Percentiles rank a stretch among this genome's conserved stretches.
These are phyloP conservation scores for Tylopilus cervinicoccineus DNA, from an alignment of 768 basidiomycete species.

Conservation along the genomic window DNA sequence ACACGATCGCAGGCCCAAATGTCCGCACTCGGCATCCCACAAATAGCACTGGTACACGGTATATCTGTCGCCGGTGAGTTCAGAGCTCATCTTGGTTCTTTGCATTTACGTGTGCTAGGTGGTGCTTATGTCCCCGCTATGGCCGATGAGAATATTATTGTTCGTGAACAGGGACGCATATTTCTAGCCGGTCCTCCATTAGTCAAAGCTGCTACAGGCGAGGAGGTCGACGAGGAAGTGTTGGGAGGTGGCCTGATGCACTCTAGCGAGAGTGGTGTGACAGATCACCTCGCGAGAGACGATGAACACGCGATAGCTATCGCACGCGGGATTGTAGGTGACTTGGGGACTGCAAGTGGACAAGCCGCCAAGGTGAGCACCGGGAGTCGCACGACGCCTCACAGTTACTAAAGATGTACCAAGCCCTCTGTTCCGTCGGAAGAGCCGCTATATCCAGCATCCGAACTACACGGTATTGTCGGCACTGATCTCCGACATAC, in stretches of 20 bases:
- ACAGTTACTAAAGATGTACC: slow-evolving; percentile 8
- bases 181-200: slow-evolving; percentile 94
- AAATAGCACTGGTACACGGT: slow-evolving; percentile 90
- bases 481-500: slow-evolving; percentile 84
- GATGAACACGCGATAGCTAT: slow-evolving; percentile 84
- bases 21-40: slow-evolving; percentile 88
- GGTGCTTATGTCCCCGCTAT: slow-evolving; percentile 96
- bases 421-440: slow-evolving; percentile 62
- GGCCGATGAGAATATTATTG: slow-evolving; percentile 92
- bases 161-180: slow-evolving; percentile 87
- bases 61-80: slow-evolving; percentile 80
- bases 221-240: slow-evolving; percentile 88
- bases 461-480: slow-evolving; percentile 87
- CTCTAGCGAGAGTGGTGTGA: slow-evolving; percentile 86
- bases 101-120: slow-evolving; percentile 37
- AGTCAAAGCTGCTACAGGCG: slow-evolving; percentile 92
- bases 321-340: slow-evolving; percentile 72
- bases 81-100: background rate
- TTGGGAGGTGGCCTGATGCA: slow-evolving; percentile 91
- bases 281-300: slow-evolving; percentile 80
- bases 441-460: slow-evolving; percentile 72
- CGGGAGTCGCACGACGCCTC: slow-evolving; percentile 15
- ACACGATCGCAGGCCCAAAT: slow-evolving; percentile 69
- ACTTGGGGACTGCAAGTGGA: slow-evolving; percentile 64
- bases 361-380: slow-evolving; percentile 44